phyloP scores from a whole-genome alignment of 768 basidiomycete genomes.

The Mrakia frigida region DNA sequence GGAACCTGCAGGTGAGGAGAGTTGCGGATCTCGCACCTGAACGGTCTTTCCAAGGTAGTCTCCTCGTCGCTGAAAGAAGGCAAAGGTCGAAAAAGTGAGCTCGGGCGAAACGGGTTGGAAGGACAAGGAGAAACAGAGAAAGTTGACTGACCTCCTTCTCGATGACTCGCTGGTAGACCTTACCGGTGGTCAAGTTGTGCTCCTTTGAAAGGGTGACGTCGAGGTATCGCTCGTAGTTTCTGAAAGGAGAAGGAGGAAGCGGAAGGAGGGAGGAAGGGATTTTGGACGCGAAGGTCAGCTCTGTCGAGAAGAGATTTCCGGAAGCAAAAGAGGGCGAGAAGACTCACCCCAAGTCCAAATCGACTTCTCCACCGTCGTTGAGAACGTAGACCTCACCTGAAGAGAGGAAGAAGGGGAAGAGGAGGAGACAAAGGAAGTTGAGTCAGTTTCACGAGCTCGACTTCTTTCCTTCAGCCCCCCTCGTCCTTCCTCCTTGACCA shows the following conservation, averaged over 20 bases:
- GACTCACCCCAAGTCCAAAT: slow-evolving; percentile 73
- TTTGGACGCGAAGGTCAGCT: neutral
- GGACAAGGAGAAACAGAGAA: neutral
- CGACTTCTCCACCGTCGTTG: slow-evolving; percentile 97
- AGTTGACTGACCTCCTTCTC: slow-evolving; percentile 76
- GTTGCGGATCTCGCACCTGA: slow-evolving; percentile 47
- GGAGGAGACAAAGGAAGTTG: neutral
- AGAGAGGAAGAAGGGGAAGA: slow-evolving; percentile 15
- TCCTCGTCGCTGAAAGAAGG: slow-evolving; percentile 54
- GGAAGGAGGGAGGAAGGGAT: neutral
- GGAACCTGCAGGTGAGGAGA: neutral
- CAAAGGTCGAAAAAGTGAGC: slow-evolving; percentile 13
- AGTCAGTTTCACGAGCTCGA: slow-evolving; percentile 12
- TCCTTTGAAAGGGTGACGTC: slow-evolving; percentile 88
- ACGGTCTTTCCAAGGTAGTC: slow-evolving; percentile 94
- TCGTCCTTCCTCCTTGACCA: neutral
- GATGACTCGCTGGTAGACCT: slow-evolving; percentile 94
- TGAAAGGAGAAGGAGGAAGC: neutral
- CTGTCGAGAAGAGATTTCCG: no score
- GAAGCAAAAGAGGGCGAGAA: neutral
- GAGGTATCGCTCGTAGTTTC: slow-evolving; percentile 94
- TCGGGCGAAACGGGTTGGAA: neutral
- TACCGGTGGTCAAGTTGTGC: slow-evolving; percentile 98
- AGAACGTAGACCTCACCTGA: slow-evolving; percentile 94
- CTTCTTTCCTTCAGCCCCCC: neutral